phyloP scores from a whole-genome alignment of 2,329 filamentous ascomycete species.

The Exserohilum rostratum region DNA sequence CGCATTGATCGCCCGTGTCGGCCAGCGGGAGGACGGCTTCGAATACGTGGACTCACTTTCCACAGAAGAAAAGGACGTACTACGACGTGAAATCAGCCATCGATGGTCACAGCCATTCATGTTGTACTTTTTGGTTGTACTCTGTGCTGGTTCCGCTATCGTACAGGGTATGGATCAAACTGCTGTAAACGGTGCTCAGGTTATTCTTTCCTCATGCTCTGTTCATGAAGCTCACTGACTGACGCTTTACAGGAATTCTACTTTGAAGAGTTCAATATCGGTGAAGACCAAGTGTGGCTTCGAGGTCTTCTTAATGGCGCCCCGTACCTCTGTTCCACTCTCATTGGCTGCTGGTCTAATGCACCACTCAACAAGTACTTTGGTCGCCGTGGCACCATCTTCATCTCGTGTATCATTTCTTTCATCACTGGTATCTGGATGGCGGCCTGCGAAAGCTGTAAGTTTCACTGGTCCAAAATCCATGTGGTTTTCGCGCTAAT shows the following conservation, averaged over 20 bases:
- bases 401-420: conserved; percentile 42
- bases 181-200: conserved; percentile 42
- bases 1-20: conserved; percentile 54
- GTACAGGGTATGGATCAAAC: conserved; percentile 64
- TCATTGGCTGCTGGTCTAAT: conserved; percentile 51
- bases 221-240: neutral
- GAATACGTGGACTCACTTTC: conserved; percentile 56
- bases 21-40: conserved; percentile 56
- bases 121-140: conserved; percentile 69
- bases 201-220: conserved; percentile 1
- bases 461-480: neutral
- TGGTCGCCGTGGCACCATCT: conserved; percentile 42
- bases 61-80: conserved; percentile 62
- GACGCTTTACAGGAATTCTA: conserved; percentile 32
- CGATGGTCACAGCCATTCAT: conserved; percentile 72
- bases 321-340: conserved; percentile 38
- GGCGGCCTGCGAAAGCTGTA: conserved; percentile 37
- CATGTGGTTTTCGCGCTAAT: neutral
- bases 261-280: conserved; percentile 37
- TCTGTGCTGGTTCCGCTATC: conserved; percentile 71
- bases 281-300: conserved; percentile 32
- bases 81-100: conserved; percentile 67
- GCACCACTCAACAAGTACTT: conserved; percentile 41
- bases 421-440: conserved; percentile 43
- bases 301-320: conserved; percentile 40